phyloP scores from a whole-genome alignment of 495 filamentous ascomycete genomes.

The Hypoxylon intermedium region DNA sequence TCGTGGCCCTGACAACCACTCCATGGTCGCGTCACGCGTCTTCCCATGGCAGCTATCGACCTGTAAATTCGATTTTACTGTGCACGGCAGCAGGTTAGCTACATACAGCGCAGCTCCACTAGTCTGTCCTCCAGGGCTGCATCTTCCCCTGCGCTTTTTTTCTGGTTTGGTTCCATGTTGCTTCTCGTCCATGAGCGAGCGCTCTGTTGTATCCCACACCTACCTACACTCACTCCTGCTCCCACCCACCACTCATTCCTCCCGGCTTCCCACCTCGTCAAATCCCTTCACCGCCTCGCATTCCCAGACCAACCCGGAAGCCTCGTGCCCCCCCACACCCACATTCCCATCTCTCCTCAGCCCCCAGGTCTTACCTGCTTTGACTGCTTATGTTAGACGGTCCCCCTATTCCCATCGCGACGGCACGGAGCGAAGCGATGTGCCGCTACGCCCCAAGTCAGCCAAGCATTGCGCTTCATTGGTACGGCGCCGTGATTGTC shows the following conservation, averaged over 20 bases:
- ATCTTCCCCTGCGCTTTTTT: constrained; percentile 10
- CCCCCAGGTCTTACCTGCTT: constrained; percentile 37
- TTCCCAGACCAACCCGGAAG: constrained; percentile 37
- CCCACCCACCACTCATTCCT: constrained; percentile 2
- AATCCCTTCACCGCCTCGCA: constrained; percentile 38
- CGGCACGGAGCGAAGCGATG: constrained; percentile 44
- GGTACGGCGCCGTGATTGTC: constrained; percentile 30
- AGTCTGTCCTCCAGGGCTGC: constrained; percentile 33
- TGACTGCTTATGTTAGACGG: constrained; percentile 39
- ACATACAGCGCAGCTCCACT: constrained; percentile 14
- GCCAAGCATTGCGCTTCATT: constrained; percentile 31
- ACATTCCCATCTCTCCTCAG: constrained; percentile 23
- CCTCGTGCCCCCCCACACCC: constrained; percentile 38
- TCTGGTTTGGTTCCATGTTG: constrained; percentile 24
- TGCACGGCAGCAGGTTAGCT: constrained; percentile 9
- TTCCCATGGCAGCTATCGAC: constrained; percentile 8
- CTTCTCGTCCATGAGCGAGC: background rate
- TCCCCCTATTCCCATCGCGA: constrained; percentile 34
- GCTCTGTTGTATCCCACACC: constrained; percentile 33
- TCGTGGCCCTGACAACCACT: constrained; percentile 7
- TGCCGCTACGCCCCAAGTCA: constrained; percentile 37
- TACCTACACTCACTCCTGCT: constrained; percentile 8
- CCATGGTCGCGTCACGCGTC: constrained; percentile 17
- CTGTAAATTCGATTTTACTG: constrained; percentile 8
- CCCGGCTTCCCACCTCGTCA: constrained; percentile 2